A percentile compares a stretch with the other conserved stretches of the same genome.
Conservation (phyloP, 1,139 yeast genomes). For the Geotrichum cucujoidarum region DNA sequence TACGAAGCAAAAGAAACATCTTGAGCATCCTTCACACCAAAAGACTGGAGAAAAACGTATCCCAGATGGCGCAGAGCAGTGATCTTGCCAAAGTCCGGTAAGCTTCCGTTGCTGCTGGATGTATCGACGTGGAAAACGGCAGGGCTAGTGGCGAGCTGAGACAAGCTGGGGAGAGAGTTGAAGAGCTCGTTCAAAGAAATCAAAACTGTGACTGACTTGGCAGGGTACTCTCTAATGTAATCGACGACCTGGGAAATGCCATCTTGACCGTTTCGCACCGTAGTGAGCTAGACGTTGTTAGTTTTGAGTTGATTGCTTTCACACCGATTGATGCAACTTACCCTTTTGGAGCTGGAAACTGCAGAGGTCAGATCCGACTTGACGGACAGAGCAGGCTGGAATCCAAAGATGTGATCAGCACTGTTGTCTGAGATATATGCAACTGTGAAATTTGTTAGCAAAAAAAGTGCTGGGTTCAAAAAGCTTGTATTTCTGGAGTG, state of each 20-base stretch:
- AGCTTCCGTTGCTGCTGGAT: constrained; percentile 13
- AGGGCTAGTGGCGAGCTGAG: constrained; percentile 43
- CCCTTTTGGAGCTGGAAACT: constrained; percentile 23
- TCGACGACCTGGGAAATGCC: constrained; percentile 46
- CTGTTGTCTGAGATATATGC: constrained; percentile 31
- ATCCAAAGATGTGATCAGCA: constrained; percentile 40
- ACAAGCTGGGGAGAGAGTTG: constrained; percentile 55
- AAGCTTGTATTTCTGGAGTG: not conserved
- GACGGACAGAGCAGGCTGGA: constrained; percentile 49
- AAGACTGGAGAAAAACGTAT: constrained; percentile 61
- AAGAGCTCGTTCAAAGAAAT: constrained; percentile 53
- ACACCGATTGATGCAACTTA: not conserved
- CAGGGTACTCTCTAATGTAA: constrained; percentile 19
- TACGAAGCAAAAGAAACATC: constrained; percentile 54
- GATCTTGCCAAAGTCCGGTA: constrained; percentile 56
- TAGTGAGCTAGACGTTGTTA: constrained; percentile 32
- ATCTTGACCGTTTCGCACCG: constrained; percentile 48
- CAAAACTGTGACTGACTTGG: constrained; percentile 33
- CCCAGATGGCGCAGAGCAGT: constrained; percentile 69
- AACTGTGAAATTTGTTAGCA: constrained; percentile 20
- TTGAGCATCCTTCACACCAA: constrained; percentile 49
- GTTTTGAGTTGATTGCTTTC: too few relatives aligned
- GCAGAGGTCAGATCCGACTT: constrained; percentile 36
- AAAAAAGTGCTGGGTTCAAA: not conserved
- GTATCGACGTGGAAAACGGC: constrained; percentile 57